phyloP scores from a whole-genome alignment of 768 basidiomycete species.

The Tricholoma bakamatsutake region DNA sequence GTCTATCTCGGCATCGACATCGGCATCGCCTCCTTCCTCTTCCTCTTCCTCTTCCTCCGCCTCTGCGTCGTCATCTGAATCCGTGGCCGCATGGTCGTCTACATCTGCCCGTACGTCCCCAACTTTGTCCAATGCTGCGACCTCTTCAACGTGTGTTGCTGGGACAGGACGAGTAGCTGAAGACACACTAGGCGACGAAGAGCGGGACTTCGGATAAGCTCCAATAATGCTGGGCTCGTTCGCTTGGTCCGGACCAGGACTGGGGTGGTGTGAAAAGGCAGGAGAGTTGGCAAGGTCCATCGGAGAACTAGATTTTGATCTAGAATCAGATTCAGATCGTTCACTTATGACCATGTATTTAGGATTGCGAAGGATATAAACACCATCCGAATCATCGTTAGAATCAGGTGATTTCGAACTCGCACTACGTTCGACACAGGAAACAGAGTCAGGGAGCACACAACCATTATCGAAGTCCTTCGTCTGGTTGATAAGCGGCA shows the following conservation, averaged over 20 bases:
- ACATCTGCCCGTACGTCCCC: background rate
- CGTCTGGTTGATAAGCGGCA: background rate
- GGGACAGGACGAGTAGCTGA: background rate
- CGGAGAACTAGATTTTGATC: conserved; percentile 38
- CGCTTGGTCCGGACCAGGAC: conserved; percentile 7
- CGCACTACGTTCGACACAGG: background rate
- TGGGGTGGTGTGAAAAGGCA: conserved; percentile 10
- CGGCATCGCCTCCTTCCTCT: background rate
- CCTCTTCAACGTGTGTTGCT: background rate
- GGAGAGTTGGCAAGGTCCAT: conserved; percentile 43
- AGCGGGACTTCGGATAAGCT: conserved; percentile 36
- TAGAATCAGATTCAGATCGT: background rate
- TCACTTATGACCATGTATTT: background rate
- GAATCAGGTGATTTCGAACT: background rate
- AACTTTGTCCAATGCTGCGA: background rate
- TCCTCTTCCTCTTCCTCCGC: background rate
- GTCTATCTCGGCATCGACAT: background rate
- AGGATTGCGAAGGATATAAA: background rate
- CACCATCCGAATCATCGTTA: no score
- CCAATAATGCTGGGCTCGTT: conserved; percentile 36
- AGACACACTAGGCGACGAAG: conserved; percentile 22
- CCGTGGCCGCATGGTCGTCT: background rate
- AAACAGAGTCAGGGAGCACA: background rate
- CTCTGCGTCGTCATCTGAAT: background rate
- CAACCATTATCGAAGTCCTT: background rate